Evolutionary conservation across 2,329 filamentous ascomycete genomes (phyloP), one percentile per base, ranked within the genome.

Genomic region (Aspergillus pseudoterreus): DNA sequence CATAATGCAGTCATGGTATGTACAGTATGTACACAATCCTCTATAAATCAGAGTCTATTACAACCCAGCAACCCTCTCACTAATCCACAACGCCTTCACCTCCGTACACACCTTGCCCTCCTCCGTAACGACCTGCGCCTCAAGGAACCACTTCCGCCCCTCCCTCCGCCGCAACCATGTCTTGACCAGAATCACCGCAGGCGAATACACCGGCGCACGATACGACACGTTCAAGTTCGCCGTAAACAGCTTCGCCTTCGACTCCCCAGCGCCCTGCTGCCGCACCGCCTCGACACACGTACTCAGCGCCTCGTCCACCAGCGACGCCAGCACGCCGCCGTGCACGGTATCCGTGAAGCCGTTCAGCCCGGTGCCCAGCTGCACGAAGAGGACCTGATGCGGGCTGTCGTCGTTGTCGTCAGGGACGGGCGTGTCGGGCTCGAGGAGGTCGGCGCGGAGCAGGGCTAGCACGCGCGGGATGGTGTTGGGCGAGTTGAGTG

Each of bases 281-380:
- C 44, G 30, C 15, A 35, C 33, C 17, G 24, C 27, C 44, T 46
- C 44, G 1, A 46, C 44, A 36, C 44, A 46, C 6, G 19, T 22
- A 35, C 44, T 36, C 30, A 46, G n/a, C n/a, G 44, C 27, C 44
- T 46, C 44, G 14, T 46, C 44, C 5, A 46, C 27, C 15, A 46
- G 33, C 15, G 44, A 38, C 14, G 44, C 44, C n/a, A 46, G 24
- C 11, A 46, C 32, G 5, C 44, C 44, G 19, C 44, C 44, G 21
- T 46, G 44, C n/a, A 46, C 44, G n/a, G 44, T 46, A 36, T 46
- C 44, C 12, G 44, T 35, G 19, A 46, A 46, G 11, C 44, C 44
- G 14, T 46, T 46, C 17, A 46, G 30, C 14, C 27, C 44, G 12
- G 30, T 19, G 8, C 44, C 44, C 10, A 46, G 27, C 44, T 46